These are phyloP conservation scores for Tephrocybe sp. DNA, from an alignment of 768 basidiomycete genomes.

Conservation along the genomic window DNA sequence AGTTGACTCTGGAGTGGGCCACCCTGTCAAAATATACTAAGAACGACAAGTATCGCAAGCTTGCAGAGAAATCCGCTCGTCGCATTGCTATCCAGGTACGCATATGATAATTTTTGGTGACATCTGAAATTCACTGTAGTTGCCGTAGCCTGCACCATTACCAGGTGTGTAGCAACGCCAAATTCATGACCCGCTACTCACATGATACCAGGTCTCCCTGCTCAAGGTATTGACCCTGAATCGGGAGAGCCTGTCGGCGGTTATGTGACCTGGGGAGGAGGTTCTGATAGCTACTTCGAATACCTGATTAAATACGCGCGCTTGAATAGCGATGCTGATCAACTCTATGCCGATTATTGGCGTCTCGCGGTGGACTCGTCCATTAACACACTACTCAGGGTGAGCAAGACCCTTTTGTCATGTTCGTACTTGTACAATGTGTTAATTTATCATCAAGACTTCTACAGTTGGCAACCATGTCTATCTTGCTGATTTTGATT, in stretches of 20 bases:
- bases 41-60: slow-evolving; percentile 57
- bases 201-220: slow-evolving; percentile 42
- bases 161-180: slow-evolving; percentile 20
- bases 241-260: slow-evolving; percentile 45
- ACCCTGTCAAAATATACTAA: slow-evolving; percentile 54
- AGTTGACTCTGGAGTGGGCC: slow-evolving; percentile 63
- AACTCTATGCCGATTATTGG: slow-evolving; percentile 68
- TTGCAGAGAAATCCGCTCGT: slow-evolving; percentile 51
- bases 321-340: slow-evolving; percentile 60
- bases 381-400: slow-evolving; percentile 57
- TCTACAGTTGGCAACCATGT: slow-evolving; percentile 63
- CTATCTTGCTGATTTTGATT: slow-evolving; percentile 62
- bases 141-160: slow-evolving; percentile 32
- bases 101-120: neutral
- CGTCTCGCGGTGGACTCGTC: slow-evolving; percentile 70
- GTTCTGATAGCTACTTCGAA: slow-evolving; percentile 76
- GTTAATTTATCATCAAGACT: slow-evolving; percentile 33
- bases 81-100: slow-evolving; percentile 47
- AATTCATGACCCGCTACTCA: slow-evolving; percentile 29
- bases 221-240: slow-evolving; percentile 51
- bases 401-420: slow-evolving; percentile 22
- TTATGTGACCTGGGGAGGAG: slow-evolving; percentile 68
- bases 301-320: slow-evolving; percentile 75
- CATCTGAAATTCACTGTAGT: neutral
- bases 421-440: neutral